Conservation (phyloP, 1,284 basidiomycete genomes). For the Boletus calvinii region DNA sequence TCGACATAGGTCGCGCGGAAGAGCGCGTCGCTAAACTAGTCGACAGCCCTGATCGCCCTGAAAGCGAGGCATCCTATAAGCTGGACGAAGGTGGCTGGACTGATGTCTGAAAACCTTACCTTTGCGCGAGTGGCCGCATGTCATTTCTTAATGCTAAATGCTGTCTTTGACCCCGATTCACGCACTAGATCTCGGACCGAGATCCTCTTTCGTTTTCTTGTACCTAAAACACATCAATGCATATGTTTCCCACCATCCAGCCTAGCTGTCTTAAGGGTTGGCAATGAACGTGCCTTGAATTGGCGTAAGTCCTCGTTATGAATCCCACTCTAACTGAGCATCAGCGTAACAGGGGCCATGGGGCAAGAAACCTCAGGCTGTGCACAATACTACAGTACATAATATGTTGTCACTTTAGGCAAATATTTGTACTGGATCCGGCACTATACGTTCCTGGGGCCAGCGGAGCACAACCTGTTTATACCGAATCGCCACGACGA, state of each 20-base stretch:
- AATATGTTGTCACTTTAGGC: not conserved
- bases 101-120: slow-evolving; percentile 51
- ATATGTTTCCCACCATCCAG: not conserved
- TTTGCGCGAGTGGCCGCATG: not conserved
- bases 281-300: not conserved
- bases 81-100: slow-evolving; percentile 85
- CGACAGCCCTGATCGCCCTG: slow-evolving; percentile 89
- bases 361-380: not conserved
- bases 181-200: not conserved
- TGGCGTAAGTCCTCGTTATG: slow-evolving; percentile 2
- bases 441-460: no score
- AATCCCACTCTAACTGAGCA: not conserved
- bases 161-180: not conserved
- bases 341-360: not conserved
- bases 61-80: slow-evolving; percentile 91
- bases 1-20: slow-evolving; percentile 74
- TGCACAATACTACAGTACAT: not conserved
- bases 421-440: no score
- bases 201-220: not conserved
- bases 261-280: not conserved
- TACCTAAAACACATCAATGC: not conserved
- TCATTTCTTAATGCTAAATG: not conserved
- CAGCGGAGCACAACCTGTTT: no score
- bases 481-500: no score
- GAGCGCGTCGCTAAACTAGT: slow-evolving; percentile 95